Evolutionary conservation across 148 eudicot genomes (phyloP).

Genomic region (Vaccinium darrowii): DNA sequence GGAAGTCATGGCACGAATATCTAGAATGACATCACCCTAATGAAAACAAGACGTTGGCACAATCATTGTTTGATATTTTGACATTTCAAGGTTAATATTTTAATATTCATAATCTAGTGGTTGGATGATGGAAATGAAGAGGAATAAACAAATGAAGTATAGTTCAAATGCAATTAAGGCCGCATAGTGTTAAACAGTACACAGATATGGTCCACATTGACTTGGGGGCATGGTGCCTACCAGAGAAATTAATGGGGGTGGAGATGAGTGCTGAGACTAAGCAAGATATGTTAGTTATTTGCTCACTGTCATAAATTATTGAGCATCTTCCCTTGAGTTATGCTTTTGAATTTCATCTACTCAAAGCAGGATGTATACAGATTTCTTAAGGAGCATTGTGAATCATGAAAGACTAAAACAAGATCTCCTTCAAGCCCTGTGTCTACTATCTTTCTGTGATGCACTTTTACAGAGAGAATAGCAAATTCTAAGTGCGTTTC

Average conservation of each 20-base stretch:
- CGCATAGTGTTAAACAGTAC: neutral
- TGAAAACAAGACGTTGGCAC: neutral
- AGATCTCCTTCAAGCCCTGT: neutral
- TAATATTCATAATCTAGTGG: neutral
- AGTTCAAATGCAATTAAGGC: neutral
- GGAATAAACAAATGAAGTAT: neutral
- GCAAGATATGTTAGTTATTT: no score
- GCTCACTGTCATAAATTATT: neutral
- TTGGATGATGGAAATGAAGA: neutral
- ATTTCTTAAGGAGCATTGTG: neutral
- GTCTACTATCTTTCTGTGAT: neutral
- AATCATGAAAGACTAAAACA: neutral
- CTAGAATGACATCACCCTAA: neutral
- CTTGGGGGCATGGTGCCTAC: neutral
- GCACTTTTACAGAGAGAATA: neutral
- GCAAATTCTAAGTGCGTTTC: neutral
- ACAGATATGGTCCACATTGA: neutral
- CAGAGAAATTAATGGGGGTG: neutral
- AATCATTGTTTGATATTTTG: neutral
- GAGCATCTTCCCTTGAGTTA: neutral
- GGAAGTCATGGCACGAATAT: neutral
- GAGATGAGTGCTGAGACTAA: no score
- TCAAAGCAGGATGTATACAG: neutral
- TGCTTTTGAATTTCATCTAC: neutral
- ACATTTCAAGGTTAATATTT: neutral